Conservation (phyloP, 345 rosid species). For the Boechera stricta region DNA sequence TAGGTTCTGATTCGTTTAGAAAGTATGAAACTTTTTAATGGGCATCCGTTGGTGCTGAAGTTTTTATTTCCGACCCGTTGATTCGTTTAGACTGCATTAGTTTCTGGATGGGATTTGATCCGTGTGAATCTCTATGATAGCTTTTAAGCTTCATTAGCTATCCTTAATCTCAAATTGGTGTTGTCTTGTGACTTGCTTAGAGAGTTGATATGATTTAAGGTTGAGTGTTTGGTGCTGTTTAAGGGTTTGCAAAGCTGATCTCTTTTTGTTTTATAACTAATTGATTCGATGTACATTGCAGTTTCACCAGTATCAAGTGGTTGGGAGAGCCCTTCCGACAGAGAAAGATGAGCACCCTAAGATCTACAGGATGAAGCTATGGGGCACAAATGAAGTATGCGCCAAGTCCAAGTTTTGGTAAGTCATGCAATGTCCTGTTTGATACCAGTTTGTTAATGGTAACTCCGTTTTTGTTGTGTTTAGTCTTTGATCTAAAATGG, state of each 20-base stretch:
- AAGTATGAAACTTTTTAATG: background rate
- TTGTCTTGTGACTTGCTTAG: background rate
- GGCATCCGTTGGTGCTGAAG: background rate
- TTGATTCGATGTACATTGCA: slow-evolving; percentile 35
- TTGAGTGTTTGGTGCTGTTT: background rate
- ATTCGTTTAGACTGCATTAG: background rate
- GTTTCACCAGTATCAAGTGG: slow-evolving; percentile 76
- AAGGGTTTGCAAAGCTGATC: background rate
- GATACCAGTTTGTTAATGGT: background rate
- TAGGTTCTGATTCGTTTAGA: background rate
- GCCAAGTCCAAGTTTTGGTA: slow-evolving; percentile 72
- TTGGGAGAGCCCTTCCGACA: slow-evolving; percentile 65
- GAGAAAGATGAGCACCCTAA: slow-evolving; percentile 63
- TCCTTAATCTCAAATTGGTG: background rate
- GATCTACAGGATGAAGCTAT: slow-evolving; percentile 68
- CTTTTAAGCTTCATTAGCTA: background rate
- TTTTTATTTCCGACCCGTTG: background rate
- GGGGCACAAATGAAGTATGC: slow-evolving; percentile 69
- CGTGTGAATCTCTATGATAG: background rate
- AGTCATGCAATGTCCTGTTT: slow-evolving; percentile 18
- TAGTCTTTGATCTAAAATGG: background rate
- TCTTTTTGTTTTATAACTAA: background rate
- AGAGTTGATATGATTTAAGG: background rate
- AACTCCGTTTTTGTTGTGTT: background rate
- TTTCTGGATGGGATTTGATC: background rate